Evolutionary conservation across 352 stramenopile species (phyloP), one percentile per base, ranked within the genome.

Genomic region (Globisporangium heterothallicum): DNA sequence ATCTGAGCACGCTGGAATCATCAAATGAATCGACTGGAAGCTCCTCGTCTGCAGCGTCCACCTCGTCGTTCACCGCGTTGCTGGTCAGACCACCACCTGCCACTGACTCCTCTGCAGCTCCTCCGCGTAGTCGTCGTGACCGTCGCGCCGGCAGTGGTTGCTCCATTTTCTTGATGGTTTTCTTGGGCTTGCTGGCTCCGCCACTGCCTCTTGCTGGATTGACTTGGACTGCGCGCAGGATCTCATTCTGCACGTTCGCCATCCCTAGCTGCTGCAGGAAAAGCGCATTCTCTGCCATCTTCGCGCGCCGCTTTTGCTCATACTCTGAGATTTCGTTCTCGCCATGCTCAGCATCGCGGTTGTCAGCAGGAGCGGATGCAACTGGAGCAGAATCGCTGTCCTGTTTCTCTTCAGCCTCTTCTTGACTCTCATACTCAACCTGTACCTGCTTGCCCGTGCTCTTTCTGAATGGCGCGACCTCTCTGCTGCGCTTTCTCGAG

Each of bases 191-290:
- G 10, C 29, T 34, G 29, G 6, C 10, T 5, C 41, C n/a, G n/a
- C n/a, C n/a, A n/a, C n/a, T 26, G 16, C 19, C 10, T n/a, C 12
- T 30, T 21, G 35, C 12, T 22, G 27, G 13, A 6, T 34, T 35
- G 41, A 21, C 18, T 24, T 56, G 35, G 45, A 25, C 14, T 13
- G n/a, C 29, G 24, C 34, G 24, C 1, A 58, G 30, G 35, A 53
- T 19, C 19, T n/a, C 26, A 32, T 42, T 13, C 32, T 56, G 38
- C 30, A 53, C 19, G 4, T 52, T 18, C 19, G 45, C 51, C 42
- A 84, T 62, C n/a, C 70, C 73, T 27, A 85, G 36, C 29, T 78
- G 49, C 38, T 65, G 42, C 16, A 82, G 47, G 49, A 82, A 80
- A 38, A 62, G 60, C 22, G 63, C 66, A 51, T 84, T 84, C 27